Conservation (phyloP, 1,284 basidiomycete genomes). For the Irpex sp. region DNA sequence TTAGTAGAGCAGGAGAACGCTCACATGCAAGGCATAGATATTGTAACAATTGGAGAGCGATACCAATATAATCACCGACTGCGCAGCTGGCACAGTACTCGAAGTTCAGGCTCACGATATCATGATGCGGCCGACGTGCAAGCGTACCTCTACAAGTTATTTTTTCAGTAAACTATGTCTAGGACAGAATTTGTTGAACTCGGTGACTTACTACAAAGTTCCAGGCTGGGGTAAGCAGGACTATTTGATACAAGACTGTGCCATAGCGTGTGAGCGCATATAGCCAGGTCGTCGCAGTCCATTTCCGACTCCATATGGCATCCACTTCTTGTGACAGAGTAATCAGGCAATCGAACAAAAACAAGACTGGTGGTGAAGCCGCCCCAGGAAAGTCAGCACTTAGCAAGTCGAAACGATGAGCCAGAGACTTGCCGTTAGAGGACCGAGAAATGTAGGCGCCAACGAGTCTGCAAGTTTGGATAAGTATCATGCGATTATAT, state of each 20-base stretch:
- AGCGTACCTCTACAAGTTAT: not conserved
- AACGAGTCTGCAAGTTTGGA: no score
- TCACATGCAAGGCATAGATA: not conserved
- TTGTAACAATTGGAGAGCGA: not conserved
- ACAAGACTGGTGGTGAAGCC: not conserved
- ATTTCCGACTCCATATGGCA: not conserved
- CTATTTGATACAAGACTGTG: not conserved
- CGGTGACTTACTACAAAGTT: no score
- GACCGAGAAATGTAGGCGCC: no score
- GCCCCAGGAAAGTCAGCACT: no score
- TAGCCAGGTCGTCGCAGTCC: not conserved
- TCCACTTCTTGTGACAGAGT: not conserved
- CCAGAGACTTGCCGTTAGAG: no score
- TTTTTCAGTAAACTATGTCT: not conserved
- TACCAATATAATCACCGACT: no score
- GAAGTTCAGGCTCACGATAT: no score
- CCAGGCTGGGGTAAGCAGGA: no score
- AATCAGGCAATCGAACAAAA: not conserved
- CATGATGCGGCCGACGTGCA: not conserved
- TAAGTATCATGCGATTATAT: no score
- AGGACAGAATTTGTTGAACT: no score
- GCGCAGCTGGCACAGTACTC: not conserved
- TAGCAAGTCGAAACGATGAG: no score
- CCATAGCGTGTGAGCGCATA: not conserved
- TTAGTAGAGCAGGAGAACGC: not conserved